phyloP scores from a whole-genome alignment of 208 protist species.

The Vickermania spadyakhi region DNA sequence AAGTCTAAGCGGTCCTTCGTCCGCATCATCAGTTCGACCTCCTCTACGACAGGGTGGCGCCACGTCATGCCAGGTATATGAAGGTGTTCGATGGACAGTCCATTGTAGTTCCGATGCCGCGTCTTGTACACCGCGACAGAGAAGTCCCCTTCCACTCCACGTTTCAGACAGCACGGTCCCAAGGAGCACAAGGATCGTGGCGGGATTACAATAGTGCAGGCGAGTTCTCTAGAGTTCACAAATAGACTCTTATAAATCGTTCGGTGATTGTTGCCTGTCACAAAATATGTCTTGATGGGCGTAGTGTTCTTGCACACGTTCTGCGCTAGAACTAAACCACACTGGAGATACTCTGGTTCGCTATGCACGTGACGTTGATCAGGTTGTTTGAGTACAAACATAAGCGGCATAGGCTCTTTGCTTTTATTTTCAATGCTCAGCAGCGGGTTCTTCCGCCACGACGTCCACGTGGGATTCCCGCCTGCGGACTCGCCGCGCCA shows the following conservation, averaged over 20 bases:
- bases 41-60: slow-evolving; percentile 19
- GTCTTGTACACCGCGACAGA: slow-evolving; percentile 26
- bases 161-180: slow-evolving; percentile 28
- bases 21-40: slow-evolving; percentile 24
- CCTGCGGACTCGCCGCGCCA: slow-evolving; percentile 18
- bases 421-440: slow-evolving; percentile 26
- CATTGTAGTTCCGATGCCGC: slow-evolving; percentile 16
- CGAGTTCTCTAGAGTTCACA: slow-evolving; percentile 39
- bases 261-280: slow-evolving; percentile 74
- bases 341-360: slow-evolving; percentile 45
- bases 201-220: slow-evolving; percentile 26
- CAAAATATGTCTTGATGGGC: slow-evolving; percentile 42
- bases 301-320: slow-evolving; percentile 10
- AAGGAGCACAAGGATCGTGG: slow-evolving; percentile 40
- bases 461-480: slow-evolving; percentile 16
- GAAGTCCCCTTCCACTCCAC: slow-evolving; percentile 24
- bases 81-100: slow-evolving; percentile 27
- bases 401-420: slow-evolving; percentile 14
- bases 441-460: slow-evolving; percentile 24
- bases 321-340: slow-evolving; percentile 52
- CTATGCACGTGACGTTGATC: slow-evolving; percentile 47
- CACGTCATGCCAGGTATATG: slow-evolving; percentile 29
- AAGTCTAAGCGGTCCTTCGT: slow-evolving; percentile 51
- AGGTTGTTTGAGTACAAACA: slow-evolving; percentile 36
- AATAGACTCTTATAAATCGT: slow-evolving; percentile 61